A percentile compares a stretch with the other conserved stretches of the same genome.
phyloP scores from a whole-genome alignment of 2,329 filamentous ascomycete species.

The Sarocladium oryzae region DNA sequence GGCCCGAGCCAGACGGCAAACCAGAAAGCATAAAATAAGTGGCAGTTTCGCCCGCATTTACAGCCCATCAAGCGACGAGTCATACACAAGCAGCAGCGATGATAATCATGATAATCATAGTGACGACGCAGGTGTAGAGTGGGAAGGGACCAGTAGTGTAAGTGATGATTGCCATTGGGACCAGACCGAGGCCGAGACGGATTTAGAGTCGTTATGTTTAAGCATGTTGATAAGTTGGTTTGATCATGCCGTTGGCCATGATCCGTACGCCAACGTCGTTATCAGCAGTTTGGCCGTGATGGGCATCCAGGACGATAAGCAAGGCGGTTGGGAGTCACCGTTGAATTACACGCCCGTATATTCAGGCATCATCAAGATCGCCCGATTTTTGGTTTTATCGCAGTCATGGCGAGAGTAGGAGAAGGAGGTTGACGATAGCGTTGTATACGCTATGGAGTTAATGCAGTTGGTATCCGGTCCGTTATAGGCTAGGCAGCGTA shows the following conservation, averaged over 20 bases:
- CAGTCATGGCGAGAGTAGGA: constrained; percentile 4
- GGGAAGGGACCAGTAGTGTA: background rate
- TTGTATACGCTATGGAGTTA: background rate
- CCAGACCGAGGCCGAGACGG: background rate
- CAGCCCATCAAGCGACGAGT: background rate
- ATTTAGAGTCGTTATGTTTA: constrained; percentile 7
- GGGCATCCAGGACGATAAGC: constrained; percentile 1
- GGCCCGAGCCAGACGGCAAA: background rate
- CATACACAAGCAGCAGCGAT: background rate
- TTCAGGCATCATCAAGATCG: constrained; percentile 4
- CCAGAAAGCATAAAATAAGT: background rate
- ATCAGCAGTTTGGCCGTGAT: constrained; percentile 8
- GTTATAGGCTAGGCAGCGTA: background rate
- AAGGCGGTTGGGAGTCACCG: background rate
- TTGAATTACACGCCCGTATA: constrained; percentile 6
- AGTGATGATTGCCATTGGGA: background rate
- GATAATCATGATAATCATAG: background rate
- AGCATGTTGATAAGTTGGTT: constrained; percentile 6
- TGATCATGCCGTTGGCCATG: background rate
- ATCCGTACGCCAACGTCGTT: background rate
- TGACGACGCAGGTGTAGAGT: background rate
- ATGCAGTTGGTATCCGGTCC: background rate
- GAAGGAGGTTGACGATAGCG: background rate
- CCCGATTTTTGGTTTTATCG: background rate
- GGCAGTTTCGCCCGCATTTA: background rate